A percentile compares a stretch with the other conserved stretches of the same genome.
These are phyloP conservation scores for Sisymbrium altissimum DNA, from an alignment of 345 rosid species.

Conservation along the genomic window DNA sequence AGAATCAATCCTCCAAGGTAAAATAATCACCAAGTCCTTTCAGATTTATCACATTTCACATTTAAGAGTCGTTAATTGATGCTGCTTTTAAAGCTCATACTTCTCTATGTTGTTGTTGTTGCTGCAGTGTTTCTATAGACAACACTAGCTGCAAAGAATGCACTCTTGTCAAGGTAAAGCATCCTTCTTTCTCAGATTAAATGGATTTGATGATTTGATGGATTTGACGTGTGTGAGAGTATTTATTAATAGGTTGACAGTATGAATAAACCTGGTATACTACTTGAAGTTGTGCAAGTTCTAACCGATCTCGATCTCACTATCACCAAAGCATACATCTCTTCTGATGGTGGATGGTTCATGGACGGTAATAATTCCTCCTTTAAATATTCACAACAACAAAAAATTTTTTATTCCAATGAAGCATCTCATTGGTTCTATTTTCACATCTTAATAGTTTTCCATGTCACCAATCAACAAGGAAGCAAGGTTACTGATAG, in stretches of 20 bases:
- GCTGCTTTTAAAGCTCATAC: neutral
- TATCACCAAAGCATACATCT: conserved; percentile 90
- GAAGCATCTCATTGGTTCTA: neutral
- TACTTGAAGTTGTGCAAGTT: conserved; percentile 93
- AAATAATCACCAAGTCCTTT: neutral
- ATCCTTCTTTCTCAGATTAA: neutral
- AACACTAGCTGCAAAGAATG: conserved; percentile 64
- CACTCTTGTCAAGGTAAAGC: conserved; percentile 74
- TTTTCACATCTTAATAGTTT: conserved; percentile 43
- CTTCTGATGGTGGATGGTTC: conserved; percentile 99
- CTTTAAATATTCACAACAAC: neutral
- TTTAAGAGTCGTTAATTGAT: neutral
- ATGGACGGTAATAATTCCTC: conserved; percentile 67
- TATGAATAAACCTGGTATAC: conserved; percentile 89
- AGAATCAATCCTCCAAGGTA: conserved; percentile 96
- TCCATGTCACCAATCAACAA: conserved; percentile 86
- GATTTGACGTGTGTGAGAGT: neutral
- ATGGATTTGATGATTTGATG: neutral
- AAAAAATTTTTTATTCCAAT: neutral
- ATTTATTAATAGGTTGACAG: conserved; percentile 61
- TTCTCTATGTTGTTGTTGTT: neutral
- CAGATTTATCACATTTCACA: neutral
- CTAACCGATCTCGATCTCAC: conserved; percentile 79
- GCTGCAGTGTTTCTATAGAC: conserved; percentile 81
- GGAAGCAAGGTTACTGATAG: conserved; percentile 72